Evolutionary conservation across 768 basidiomycete species (phyloP).

Genomic region (Tricholoma sp.): DNA sequence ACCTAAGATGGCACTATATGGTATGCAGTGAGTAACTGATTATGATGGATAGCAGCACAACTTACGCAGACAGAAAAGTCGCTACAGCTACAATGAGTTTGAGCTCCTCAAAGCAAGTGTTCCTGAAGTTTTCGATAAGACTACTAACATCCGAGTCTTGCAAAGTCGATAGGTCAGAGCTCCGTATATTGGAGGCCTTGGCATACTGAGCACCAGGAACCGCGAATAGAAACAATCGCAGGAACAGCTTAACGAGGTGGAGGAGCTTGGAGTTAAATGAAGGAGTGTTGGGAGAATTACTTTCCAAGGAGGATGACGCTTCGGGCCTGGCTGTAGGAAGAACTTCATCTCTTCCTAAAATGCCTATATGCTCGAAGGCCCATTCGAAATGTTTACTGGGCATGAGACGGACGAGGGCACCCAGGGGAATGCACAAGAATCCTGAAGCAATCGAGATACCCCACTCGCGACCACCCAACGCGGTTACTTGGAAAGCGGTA

Average conservation of each 20-base stretch:
- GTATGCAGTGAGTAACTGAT: background rate
- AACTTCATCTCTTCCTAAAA: conserved; percentile 59
- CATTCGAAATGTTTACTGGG: conserved; percentile 77
- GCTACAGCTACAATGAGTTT: background rate
- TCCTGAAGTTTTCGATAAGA: background rate
- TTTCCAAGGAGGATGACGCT: conserved; percentile 8
- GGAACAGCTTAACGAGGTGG: background rate
- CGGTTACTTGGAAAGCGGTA: conserved; percentile 84
- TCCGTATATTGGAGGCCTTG: background rate
- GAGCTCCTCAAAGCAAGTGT: background rate
- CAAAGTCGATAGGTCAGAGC: background rate
- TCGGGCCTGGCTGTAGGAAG: conserved; percentile 64
- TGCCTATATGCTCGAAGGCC: conserved; percentile 38
- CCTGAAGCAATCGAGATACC: conserved; percentile 88
- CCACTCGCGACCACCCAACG: conserved; percentile 82
- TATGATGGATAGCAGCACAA: background rate
- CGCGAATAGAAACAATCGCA: background rate
- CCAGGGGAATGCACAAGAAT: conserved; percentile 81
- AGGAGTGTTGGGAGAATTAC: background rate
- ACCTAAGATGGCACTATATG: background rate
- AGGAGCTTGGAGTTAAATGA: background rate
- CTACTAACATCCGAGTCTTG: background rate
- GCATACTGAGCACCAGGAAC: background rate
- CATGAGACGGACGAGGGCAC: conserved; percentile 70
- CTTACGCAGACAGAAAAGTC: background rate